These are phyloP conservation scores for Fusarium citri DNA, from an alignment of 2,329 filamentous ascomycete species.

Conservation along the genomic window DNA sequence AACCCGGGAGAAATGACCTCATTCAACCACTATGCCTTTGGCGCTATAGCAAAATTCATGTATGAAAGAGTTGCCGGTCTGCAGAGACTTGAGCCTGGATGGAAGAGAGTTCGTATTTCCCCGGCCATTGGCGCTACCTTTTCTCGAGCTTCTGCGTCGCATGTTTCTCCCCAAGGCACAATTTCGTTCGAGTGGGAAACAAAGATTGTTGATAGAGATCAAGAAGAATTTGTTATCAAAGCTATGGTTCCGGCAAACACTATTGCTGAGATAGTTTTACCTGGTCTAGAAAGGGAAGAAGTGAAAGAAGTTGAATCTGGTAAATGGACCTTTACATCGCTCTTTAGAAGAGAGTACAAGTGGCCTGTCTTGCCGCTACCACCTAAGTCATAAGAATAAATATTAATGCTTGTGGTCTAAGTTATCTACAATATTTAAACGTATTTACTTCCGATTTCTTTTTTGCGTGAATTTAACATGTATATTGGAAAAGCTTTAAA, in stretches of 20 bases:
- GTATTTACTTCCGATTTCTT: no score
- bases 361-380: conserved; percentile 5
- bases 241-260: background rate
- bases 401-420: no score
- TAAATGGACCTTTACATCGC: conserved; percentile 6
- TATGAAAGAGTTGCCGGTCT: conserved; percentile 43
- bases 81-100: conserved; percentile 28
- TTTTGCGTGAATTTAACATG: no score
- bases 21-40: conserved; percentile 63
- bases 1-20: conserved; percentile 62
- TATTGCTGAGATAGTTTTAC: background rate
- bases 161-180: conserved; percentile 14
- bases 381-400: background rate
- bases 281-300: background rate
- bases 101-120: conserved; percentile 16
- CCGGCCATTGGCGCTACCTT: conserved; percentile 11
- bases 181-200: background rate
- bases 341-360: background rate
- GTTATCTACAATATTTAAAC: no score
- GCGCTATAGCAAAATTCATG: conserved; percentile 52
- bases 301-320: background rate
- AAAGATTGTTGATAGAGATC: background rate
- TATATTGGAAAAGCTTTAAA: no score
- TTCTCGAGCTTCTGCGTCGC: conserved; percentile 7
- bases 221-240: background rate